A percentile compares a stretch with the other conserved stretches of the same genome.
These are phyloP conservation scores for Pichia norvegensis DNA, from an alignment of 1,139 yeast species.

Conservation along the genomic window DNA sequence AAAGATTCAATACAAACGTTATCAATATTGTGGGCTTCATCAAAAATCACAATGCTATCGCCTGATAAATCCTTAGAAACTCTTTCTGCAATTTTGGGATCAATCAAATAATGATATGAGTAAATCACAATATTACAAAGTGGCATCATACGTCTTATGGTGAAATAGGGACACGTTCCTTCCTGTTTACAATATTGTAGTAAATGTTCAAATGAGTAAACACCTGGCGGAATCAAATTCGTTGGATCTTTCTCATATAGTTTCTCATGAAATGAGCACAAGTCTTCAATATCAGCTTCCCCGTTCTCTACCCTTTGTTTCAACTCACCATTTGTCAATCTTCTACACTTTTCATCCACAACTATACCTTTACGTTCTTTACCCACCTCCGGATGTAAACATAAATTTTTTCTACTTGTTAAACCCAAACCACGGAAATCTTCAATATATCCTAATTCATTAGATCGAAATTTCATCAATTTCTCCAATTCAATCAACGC, in stretches of 20 bases:
- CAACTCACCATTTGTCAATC: slow-evolving; percentile 87
- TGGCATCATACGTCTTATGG: slow-evolving; percentile 96
- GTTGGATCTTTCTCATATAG: slow-evolving; percentile 80
- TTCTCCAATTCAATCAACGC: slow-evolving; percentile 89
- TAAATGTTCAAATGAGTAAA: slow-evolving; percentile 83
- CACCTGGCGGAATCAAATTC: slow-evolving; percentile 84
- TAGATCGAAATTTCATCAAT: slow-evolving; percentile 77
- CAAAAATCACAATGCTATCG: slow-evolving; percentile 90
- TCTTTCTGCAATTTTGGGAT: slow-evolving; percentile 94
- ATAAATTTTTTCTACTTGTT: slow-evolving; percentile 87
- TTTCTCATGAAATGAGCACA: slow-evolving; percentile 87
- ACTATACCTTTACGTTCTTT: slow-evolving; percentile 87
- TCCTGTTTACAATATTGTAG: slow-evolving; percentile 66
- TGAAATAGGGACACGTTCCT: slow-evolving; percentile 91
- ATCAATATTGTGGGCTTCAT: slow-evolving; percentile 97
- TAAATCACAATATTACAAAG: slow-evolving; percentile 90
- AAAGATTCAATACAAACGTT: slow-evolving; percentile 96
- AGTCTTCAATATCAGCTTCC: slow-evolving; percentile 45
- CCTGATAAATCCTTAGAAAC: slow-evolving; percentile 88
- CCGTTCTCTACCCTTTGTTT: slow-evolving; percentile 60
- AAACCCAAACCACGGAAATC: slow-evolving; percentile 90
- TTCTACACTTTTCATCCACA: slow-evolving; percentile 93
- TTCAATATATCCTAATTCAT: slow-evolving; percentile 76
- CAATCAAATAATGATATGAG: slow-evolving; percentile 90
- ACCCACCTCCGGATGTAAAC: slow-evolving; percentile 82